These are phyloP conservation scores for Kwoniella shivajii DNA, from an alignment of 1,284 basidiomycete species.

Conservation along the genomic window DNA sequence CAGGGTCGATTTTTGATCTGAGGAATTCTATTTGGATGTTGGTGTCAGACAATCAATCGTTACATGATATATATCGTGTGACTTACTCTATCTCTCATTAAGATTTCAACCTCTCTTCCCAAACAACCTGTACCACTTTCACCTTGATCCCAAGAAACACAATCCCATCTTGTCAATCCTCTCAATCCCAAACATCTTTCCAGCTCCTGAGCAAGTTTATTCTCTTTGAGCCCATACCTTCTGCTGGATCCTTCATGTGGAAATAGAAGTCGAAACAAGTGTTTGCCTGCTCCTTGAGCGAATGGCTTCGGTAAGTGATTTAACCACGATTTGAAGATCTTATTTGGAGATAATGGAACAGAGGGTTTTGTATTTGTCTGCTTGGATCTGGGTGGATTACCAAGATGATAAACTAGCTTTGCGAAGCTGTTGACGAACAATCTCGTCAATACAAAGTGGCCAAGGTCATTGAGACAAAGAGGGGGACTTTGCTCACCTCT, in stretches of 20 bases:
- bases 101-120: slow-evolving; percentile 64
- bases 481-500: slow-evolving; percentile 27
- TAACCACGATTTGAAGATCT: slow-evolving; percentile 48
- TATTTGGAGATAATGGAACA: slow-evolving; percentile 7
- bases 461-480: too few relatives aligned
- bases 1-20: slow-evolving; percentile 23
- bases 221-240: slow-evolving; percentile 74
- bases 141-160: slow-evolving; percentile 28
- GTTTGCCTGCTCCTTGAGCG: slow-evolving; percentile 36
- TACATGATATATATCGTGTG: slow-evolving; percentile 13
- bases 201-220: slow-evolving; percentile 62
- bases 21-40: background rate
- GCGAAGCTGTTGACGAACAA: slow-evolving; percentile 29
- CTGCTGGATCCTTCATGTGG: slow-evolving; percentile 72
- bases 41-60: too few relatives aligned
- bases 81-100: slow-evolving; percentile 52
- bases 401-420: slow-evolving; percentile 39
- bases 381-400: slow-evolving; percentile 33
- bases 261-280: slow-evolving; percentile 72
- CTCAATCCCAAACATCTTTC: slow-evolving; percentile 58
- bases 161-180: slow-evolving; percentile 60
- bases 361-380: background rate
- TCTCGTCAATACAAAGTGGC: background rate
- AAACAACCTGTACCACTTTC: slow-evolving; percentile 64
- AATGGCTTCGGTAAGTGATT: slow-evolving; percentile 33